Percentiles rank a stretch among this genome's conserved stretches.
Conservation (phyloP, 768 basidiomycete genomes). For the Mycena albidolilacea region DNA sequence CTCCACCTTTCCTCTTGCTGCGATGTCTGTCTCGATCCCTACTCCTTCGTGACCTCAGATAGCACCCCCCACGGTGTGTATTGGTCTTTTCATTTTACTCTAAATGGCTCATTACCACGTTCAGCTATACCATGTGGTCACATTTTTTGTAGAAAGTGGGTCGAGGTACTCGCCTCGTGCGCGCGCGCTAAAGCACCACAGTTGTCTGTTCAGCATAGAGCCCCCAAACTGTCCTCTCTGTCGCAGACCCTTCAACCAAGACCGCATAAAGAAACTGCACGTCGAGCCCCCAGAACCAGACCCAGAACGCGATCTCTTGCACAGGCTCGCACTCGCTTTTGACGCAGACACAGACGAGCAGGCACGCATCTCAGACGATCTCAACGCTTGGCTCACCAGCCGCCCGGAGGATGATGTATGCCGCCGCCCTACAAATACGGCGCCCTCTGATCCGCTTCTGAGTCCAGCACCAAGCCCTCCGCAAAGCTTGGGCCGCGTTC, state of each 20-base stretch:
- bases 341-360: conserved; percentile 55
- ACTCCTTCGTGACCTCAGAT: conserved; percentile 64
- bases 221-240: conserved; percentile 77
- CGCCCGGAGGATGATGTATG: conserved; percentile 56
- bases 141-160: conserved; percentile 80
- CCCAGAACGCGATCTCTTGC: conserved; percentile 55
- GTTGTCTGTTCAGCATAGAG: conserved; percentile 68
- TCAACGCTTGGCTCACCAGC: conserved; percentile 65
- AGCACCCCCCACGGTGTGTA: conserved; percentile 64
- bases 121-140: conserved; percentile 81
- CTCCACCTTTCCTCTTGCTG: conserved; percentile 80
- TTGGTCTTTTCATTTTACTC: no score
- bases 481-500: conserved; percentile 46
- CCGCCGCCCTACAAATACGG: conserved; percentile 28
- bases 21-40: conserved; percentile 82
- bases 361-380: conserved; percentile 59
- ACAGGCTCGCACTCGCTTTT: conserved; percentile 56
- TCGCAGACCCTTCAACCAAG: conserved; percentile 70
- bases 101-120: no score
- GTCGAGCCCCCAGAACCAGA: conserved; percentile 64
- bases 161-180: conserved; percentile 37
- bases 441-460: conserved; percentile 22
- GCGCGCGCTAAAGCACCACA: conserved; percentile 40
- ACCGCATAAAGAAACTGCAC: conserved; percentile 76
- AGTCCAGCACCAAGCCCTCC: conserved; percentile 44